Percentiles rank a stretch among this genome's conserved stretches.
Conservation (phyloP, 768 basidiomycete species). For the Lactarius indigo region DNA sequence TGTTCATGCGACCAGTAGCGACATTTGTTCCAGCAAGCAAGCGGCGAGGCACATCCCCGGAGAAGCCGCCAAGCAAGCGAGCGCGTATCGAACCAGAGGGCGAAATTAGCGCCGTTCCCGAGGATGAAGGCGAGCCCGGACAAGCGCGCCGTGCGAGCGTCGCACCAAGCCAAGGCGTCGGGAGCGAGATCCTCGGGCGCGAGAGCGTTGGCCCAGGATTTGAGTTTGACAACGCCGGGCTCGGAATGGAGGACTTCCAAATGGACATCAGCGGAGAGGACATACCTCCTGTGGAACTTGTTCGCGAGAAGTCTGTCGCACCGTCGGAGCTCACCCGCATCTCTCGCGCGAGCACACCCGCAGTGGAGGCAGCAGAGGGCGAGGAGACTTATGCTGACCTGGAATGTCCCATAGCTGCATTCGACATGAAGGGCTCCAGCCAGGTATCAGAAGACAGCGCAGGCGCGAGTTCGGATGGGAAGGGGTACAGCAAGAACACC, state of each 20-base stretch:
- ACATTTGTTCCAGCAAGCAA: constrained; percentile 46
- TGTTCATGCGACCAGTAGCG: constrained; percentile 78
- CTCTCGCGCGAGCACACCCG: constrained; percentile 66
- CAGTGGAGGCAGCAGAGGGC: constrained; percentile 56
- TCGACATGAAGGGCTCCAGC: constrained; percentile 62
- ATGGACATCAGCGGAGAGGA: constrained; percentile 60
- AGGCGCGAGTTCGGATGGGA: constrained; percentile 50
- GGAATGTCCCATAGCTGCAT: constrained; percentile 75
- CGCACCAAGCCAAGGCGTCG: constrained; percentile 51
- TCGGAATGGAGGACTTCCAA: constrained; percentile 63
- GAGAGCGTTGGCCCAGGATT: constrained; percentile 34
- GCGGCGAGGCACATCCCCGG: constrained; percentile 57
- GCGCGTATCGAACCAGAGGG: constrained; percentile 48
- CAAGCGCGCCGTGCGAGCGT: constrained; percentile 66
- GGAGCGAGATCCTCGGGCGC: constrained; percentile 52
- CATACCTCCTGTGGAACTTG: constrained; percentile 39
- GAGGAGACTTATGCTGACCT: constrained; percentile 67
- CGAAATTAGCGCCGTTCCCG: constrained; percentile 31
- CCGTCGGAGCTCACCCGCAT: constrained; percentile 56
- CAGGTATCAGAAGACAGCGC: constrained; percentile 38
- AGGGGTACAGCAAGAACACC: constrained; percentile 87
- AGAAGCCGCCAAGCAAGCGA: constrained; percentile 52
- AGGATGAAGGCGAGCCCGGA: constrained; percentile 61
- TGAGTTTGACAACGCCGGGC: constrained; percentile 59
- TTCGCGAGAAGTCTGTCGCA: constrained; percentile 44